Evolutionary conservation across 2,329 filamentous ascomycete genomes (phyloP).

Genomic region (Pestalotiopsis sp.): DNA sequence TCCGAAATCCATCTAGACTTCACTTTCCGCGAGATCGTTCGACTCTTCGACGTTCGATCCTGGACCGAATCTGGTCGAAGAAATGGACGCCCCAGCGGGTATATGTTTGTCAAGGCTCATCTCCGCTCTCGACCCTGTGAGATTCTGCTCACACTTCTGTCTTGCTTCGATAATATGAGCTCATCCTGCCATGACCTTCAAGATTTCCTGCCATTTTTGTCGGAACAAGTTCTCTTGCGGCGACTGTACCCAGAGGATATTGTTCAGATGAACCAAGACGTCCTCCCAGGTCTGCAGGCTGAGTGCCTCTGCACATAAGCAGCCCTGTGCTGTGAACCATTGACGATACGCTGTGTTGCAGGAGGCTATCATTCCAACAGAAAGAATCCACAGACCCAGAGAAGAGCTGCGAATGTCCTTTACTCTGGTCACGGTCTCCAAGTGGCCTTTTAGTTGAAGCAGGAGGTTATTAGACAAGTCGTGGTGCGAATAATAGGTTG

Average conservation of each 20-base stretch:
- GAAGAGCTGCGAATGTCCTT: constrained; percentile 18
- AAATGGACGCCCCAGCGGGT: neutral
- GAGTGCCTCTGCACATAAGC: neutral
- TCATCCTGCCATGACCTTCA: constrained; percentile 12
- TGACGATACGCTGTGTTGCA: constrained; percentile 26
- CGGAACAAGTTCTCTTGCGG: constrained; percentile 25
- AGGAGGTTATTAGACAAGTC: constrained; percentile 39
- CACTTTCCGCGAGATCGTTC: neutral
- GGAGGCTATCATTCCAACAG: constrained; percentile 41
- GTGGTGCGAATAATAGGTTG: constrained; percentile 58
- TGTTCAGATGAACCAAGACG: constrained; percentile 20
- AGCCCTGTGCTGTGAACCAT: constrained; percentile 32
- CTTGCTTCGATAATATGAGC: neutral
- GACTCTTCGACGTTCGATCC: neutral
- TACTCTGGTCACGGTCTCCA: constrained; percentile 25
- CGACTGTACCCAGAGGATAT: constrained; percentile 33
- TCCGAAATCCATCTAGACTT: constrained; percentile 1
- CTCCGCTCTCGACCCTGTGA: neutral
- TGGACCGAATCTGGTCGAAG: neutral
- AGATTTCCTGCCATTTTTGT: constrained; percentile 28
- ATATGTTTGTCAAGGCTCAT: neutral
- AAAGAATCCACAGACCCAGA: constrained; percentile 44
- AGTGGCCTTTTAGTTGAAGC: constrained; percentile 30
- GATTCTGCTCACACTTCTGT: neutral
- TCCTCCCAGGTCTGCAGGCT: constrained; percentile 24